Conservation (phyloP, 2,329 filamentous ascomycete species). For the Verticillium zaregamsianum region DNA sequence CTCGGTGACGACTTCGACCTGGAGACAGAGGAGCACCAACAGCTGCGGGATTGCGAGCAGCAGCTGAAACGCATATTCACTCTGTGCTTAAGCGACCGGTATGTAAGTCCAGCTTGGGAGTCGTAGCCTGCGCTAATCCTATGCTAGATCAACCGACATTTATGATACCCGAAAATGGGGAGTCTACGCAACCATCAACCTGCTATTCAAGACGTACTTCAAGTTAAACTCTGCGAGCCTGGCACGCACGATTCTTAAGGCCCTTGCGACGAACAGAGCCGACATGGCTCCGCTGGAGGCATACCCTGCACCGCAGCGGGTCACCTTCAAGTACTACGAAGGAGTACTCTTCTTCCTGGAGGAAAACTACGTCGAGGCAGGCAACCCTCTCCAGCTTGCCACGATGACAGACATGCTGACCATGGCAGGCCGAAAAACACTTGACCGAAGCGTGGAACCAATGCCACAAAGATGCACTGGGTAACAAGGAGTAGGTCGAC, state of each 20-base stretch:
- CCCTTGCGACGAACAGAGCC: constrained; percentile 68
- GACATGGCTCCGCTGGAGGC: constrained; percentile 77
- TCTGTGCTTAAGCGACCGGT: constrained; percentile 86
- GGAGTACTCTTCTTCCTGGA: constrained; percentile 92
- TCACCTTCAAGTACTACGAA: constrained; percentile 95
- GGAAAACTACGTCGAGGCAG: constrained; percentile 80
- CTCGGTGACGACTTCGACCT: constrained; percentile 76
- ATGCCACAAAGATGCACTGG: constrained; percentile 67
- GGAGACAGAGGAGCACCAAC: constrained; percentile 73
- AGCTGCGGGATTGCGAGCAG: constrained; percentile 84
- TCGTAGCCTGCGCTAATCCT: constrained; percentile 13
- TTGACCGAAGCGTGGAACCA: constrained; percentile 77
- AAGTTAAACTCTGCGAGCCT: constrained; percentile 87
- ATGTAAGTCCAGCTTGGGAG: constrained; percentile 21
- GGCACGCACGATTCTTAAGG: constrained; percentile 84
- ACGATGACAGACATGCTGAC: constrained; percentile 4
- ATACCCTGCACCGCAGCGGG: constrained; percentile 86
- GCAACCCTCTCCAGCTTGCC: constrained; percentile 10
- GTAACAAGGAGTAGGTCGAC: constrained; percentile 71
- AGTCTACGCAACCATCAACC: constrained; percentile 89
- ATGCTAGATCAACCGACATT: constrained; percentile 61
- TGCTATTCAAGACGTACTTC: constrained; percentile 98
- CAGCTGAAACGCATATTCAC: constrained; percentile 91
- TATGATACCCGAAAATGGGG: constrained; percentile 97
- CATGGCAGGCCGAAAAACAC: constrained; percentile 66